A percentile compares a stretch with the other conserved stretches of the same genome.
phyloP scores from a whole-genome alignment of 2,329 filamentous ascomycete species.

The Ophiostoma himal-ulmi region DNA sequence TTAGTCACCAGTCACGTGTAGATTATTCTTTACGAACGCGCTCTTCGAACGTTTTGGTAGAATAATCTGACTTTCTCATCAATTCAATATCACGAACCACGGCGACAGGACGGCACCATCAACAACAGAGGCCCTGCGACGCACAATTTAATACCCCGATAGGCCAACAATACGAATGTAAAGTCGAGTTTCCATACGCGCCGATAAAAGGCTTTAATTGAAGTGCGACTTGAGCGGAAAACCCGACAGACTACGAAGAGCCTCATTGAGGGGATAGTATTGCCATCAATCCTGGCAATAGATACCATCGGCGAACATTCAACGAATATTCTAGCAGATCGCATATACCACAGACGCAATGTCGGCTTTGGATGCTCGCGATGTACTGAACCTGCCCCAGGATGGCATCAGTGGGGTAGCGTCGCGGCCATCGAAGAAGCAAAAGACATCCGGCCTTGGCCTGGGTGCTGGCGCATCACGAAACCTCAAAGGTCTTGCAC shows the following conservation, averaged over 20 bases:
- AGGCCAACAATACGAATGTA: neutral
- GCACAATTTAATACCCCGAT: neutral
- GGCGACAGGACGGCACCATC: neutral
- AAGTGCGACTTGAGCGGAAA: neutral
- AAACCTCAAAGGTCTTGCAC: slow-evolving; percentile 58
- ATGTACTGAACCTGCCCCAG: slow-evolving; percentile 75
- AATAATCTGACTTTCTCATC: neutral
- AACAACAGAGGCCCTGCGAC: neutral
- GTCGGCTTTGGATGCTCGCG: slow-evolving; percentile 78
- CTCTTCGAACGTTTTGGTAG: neutral
- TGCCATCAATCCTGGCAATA: neutral
- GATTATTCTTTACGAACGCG: neutral
- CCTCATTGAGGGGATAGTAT: neutral
- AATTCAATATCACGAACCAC: neutral
- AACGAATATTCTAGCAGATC: neutral
- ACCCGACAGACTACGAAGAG: neutral
- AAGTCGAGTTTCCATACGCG: neutral
- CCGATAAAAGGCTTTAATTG: neutral
- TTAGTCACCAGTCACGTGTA: neutral
- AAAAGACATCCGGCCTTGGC: slow-evolving; percentile 55
- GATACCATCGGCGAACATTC: neutral
- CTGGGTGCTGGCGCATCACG: slow-evolving; percentile 29
- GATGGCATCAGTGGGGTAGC: slow-evolving; percentile 43
- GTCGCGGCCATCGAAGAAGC: slow-evolving; percentile 63
- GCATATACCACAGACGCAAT: slow-evolving; percentile 26